Conservation (phyloP, 371 early-diverging fungal species). For the Thermomucor indicae-seudaticae region DNA sequence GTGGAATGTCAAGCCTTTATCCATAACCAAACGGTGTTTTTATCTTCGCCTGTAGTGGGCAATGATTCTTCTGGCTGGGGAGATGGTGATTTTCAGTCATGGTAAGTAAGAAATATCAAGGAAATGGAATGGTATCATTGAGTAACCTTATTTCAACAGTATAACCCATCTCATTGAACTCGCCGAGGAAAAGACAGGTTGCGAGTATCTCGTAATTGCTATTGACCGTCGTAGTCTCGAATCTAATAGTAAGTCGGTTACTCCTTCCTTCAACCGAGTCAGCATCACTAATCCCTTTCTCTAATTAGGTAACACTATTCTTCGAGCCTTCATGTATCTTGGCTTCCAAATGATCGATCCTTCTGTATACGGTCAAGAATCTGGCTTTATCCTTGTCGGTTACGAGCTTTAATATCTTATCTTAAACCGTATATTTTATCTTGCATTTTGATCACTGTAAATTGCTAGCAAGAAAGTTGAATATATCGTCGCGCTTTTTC, state of each 20-base stretch:
- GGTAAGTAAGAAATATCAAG: slow-evolving; percentile 15
- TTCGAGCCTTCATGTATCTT: slow-evolving; percentile 49
- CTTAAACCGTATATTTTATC: too few species aligned
- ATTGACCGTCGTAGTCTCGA: slow-evolving; percentile 14
- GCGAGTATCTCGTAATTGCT: slow-evolving; percentile 23
- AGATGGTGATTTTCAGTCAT: slow-evolving; percentile 41
- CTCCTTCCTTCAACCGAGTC: not conserved
- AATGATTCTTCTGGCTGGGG: slow-evolving; percentile 30
- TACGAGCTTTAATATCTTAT: slow-evolving; percentile 15
- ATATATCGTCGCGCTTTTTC: too few species aligned
- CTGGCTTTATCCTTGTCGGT: slow-evolving; percentile 35
- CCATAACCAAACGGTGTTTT: slow-evolving; percentile 37
- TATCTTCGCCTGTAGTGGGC: slow-evolving; percentile 28
- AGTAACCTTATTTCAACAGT: not conserved
- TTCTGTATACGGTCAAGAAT: slow-evolving; percentile 33
- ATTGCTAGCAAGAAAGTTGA: too few species aligned
- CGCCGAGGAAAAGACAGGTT: slow-evolving; percentile 39
- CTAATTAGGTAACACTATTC: slow-evolving; percentile 3
- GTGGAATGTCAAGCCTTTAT: slow-evolving; percentile 45
- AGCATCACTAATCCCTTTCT: not conserved
- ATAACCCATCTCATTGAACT: slow-evolving; percentile 39
- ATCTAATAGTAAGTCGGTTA: not conserved
- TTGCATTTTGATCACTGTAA: too few species aligned
- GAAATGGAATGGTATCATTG: not conserved
- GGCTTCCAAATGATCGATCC: slow-evolving; percentile 49